Conservation (phyloP, 257 asterid species). For the Jaltomata sinuosa region DNA sequence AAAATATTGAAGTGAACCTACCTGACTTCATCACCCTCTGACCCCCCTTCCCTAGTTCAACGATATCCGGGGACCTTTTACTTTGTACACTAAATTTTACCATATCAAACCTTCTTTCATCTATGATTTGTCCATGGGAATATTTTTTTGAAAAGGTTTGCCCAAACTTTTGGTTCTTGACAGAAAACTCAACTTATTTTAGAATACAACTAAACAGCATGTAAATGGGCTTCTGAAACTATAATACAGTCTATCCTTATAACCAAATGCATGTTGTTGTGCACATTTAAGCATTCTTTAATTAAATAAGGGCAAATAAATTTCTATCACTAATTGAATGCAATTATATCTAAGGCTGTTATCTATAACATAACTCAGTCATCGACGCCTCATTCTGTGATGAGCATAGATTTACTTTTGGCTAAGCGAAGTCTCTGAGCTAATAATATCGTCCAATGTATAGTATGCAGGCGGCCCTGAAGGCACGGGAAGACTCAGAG, state of each 20-base stretch:
- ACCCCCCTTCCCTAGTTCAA: too few species aligned
- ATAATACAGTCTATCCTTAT: neutral
- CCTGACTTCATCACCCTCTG: too few species aligned
- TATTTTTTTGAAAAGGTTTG: neutral
- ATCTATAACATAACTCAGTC: conserved; percentile 3
- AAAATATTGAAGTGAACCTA: too few species aligned
- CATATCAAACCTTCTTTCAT: too few species aligned
- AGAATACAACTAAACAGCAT: neutral
- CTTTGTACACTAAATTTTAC: too few species aligned
- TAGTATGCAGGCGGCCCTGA: neutral
- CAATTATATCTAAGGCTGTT: neutral
- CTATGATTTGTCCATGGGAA: too few species aligned
- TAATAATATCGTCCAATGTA: neutral
- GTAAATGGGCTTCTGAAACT: neutral
- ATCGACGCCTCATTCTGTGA: neutral
- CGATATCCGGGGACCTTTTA: too few species aligned
- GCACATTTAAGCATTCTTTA: neutral
- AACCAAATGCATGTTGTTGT: neutral
- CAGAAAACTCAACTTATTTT: too few species aligned
- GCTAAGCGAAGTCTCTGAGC: neutral
- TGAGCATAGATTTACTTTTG: neutral
- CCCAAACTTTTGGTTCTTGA: neutral
- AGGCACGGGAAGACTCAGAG: neutral
- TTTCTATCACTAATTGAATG: neutral
- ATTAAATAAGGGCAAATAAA: neutral